Percentiles rank a stretch among this genome's conserved stretches.
These are phyloP conservation scores for Xylaria sp. DNA, from an alignment of 2,329 filamentous ascomycete species.

Conservation along the genomic window DNA sequence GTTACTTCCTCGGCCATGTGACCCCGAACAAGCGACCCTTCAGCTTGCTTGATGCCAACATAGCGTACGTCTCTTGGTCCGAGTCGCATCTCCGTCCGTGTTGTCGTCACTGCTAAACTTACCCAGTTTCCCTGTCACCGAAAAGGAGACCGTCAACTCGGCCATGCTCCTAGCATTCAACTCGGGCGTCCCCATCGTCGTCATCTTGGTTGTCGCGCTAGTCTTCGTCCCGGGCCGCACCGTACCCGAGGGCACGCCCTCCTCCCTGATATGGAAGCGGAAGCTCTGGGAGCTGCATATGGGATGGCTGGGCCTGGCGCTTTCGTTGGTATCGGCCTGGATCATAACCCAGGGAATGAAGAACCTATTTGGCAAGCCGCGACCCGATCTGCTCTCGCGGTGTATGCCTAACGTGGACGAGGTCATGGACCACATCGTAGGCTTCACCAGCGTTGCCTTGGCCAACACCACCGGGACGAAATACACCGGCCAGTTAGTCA, in stretches of 20 bases:
- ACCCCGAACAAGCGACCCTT: constrained; percentile 74
- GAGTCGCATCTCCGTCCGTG: not conserved
- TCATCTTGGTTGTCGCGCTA: constrained; percentile 73
- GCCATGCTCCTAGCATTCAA: constrained; percentile 68
- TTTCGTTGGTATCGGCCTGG: constrained; percentile 74
- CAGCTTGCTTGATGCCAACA: constrained; percentile 73
- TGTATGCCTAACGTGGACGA: constrained; percentile 77
- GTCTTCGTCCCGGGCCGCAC: constrained; percentile 75
- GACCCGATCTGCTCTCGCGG: constrained; percentile 81
- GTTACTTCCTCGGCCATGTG: constrained; percentile 62
- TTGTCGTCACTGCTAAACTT: constrained; percentile 6
- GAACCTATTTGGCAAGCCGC: constrained; percentile 70
- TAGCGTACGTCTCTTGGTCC: constrained; percentile 60
- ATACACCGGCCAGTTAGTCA: constrained; percentile 70
- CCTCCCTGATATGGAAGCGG: constrained; percentile 71
- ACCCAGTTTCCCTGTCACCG: constrained; percentile 70
- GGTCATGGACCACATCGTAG: constrained; percentile 64
- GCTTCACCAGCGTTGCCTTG: constrained; percentile 46
- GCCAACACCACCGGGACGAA: constrained; percentile 42
- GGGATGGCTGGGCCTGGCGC: constrained; percentile 80
- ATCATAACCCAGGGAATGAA: constrained; percentile 88
- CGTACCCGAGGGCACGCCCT: constrained; percentile 66
- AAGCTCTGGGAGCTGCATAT: constrained; percentile 92
- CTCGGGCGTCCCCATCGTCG: constrained; percentile 66
- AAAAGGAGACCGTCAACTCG: constrained; percentile 73